phyloP scores from a whole-genome alignment of 164 flowering plant species.

The Nymphaea thermarum region DNA sequence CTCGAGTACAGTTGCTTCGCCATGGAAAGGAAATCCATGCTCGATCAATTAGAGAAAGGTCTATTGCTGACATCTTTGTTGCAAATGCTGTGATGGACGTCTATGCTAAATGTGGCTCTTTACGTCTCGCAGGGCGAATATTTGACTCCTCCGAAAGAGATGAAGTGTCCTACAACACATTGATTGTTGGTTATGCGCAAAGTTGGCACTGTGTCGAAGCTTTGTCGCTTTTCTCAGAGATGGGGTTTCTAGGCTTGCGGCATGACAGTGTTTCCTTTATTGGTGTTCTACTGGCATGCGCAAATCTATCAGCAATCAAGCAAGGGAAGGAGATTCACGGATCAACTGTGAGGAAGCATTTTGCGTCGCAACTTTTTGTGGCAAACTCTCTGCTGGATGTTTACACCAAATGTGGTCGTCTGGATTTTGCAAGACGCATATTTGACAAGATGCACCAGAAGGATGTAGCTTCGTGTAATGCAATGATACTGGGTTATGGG shows the following conservation, averaged over 20 bases:
- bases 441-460: slow-evolving; percentile 8
- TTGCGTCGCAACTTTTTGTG: slow-evolving; percentile 6
- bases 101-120: slow-evolving; percentile 10
- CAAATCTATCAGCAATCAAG: slow-evolving; percentile 10
- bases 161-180: slow-evolving; percentile 11
- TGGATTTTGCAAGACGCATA: slow-evolving; percentile 7
- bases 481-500: slow-evolving; percentile 20
- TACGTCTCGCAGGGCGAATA: slow-evolving; percentile 8
- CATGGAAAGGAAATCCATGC: slow-evolving; percentile 12
- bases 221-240: slow-evolving; percentile 6
- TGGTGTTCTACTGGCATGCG: slow-evolving; percentile 11
- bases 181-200: slow-evolving; percentile 9
- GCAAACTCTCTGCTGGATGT: slow-evolving; percentile 12
- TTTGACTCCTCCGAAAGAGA: slow-evolving; percentile 5
- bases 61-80: slow-evolving; percentile 6
- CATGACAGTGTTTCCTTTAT: slow-evolving; percentile 9
- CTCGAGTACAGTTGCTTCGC: slow-evolving; percentile 3
- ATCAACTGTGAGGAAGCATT: slow-evolving; percentile 1
- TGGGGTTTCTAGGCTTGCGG: slow-evolving; percentile 6
- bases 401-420: slow-evolving; percentile 11
- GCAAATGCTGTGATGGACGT: slow-evolving; percentile 12
- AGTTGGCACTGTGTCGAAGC: slow-evolving; percentile 3
- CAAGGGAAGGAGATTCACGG: slow-evolving; percentile 15
- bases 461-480: slow-evolving; percentile 18
- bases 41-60: slow-evolving; percentile 2